These are phyloP conservation scores for Dioscorea cayenensis DNA, from an alignment of 116 monocot species.

Conservation along the genomic window DNA sequence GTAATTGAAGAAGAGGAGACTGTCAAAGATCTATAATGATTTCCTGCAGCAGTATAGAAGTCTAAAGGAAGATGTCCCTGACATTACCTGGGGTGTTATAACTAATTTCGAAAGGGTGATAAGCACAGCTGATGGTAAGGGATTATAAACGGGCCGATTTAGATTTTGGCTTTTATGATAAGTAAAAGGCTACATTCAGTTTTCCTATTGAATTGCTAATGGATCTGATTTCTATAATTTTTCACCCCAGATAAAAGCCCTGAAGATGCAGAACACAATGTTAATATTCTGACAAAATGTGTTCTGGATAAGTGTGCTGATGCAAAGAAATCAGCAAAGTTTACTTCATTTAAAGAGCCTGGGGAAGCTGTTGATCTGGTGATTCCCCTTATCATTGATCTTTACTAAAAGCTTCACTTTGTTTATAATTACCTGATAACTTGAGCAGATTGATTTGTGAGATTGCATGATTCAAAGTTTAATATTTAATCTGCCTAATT, in stretches of 20 bases:
- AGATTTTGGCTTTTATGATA: no score
- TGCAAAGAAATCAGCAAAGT: constrained; percentile 50
- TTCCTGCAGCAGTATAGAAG: constrained; percentile 71
- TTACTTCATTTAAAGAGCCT: constrained; percentile 53
- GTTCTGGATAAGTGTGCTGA: constrained; percentile 42
- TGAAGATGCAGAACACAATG: constrained; percentile 74
- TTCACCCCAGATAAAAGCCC: constrained; percentile 44
- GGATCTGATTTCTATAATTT: neutral
- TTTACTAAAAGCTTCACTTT: neutral
- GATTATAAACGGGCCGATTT: neutral
- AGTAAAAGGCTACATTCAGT: no score
- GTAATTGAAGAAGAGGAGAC: constrained; percentile 94
- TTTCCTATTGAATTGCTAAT: neutral
- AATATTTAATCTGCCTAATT: no score
- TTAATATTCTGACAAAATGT: constrained; percentile 72
- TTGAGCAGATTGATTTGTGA: no score
- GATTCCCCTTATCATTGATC: constrained; percentile 1
- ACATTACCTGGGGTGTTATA: constrained; percentile 78
- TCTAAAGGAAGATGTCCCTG: constrained; percentile 41
- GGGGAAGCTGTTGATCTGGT: constrained; percentile 84
- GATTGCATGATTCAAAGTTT: no score
- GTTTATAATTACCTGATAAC: neutral
- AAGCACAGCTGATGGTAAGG: constrained; percentile 55
- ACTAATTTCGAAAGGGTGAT: constrained; percentile 70
- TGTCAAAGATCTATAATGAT: constrained; percentile 74